Evolutionary conservation across 176 grass and related monocot genomes (phyloP), one percentile per base, ranked within the genome.

Genomic region (Aegilops tauschii): DNA sequence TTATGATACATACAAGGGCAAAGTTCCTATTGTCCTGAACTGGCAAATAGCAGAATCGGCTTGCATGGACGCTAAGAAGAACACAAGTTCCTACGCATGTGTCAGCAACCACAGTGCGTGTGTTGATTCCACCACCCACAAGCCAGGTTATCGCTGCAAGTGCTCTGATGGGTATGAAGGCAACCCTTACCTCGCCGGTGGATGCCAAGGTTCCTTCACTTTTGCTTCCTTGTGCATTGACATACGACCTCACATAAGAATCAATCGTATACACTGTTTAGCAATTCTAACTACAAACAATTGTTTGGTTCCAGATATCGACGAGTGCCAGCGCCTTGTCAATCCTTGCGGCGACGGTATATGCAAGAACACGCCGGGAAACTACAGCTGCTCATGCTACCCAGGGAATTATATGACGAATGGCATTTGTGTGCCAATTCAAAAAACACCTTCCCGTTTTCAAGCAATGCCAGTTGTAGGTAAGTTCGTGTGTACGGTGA

Each of bases 121-220:
- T 25, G 1, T 23, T 1, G 0, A 89, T 39, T 42, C 34, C 18
- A 9, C 36, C 35, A 20, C 65, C 32, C 8, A 10, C 12, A 1
- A 73, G 56, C 18, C 31, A 25, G 23, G 87, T 3, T 67, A 85
- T 25, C 54, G 4, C 59, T 89, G 87, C 44, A 76, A 6, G 0
- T 89, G 87, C 58, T 50, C n/a, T 2, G 0, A 34, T 0, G 87
- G 82, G 1, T 89, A 80, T 1, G 5, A 79, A 72, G 87, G 87
- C 63, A 89, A 89, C 20, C 87, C 87, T 2, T 89, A 89, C 52
- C 0, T 89, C 23, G 30, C 6, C 1, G 17, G 10, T 23, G 87
- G 87, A 67, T 89, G 82, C 76, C 25, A 1, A 21, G 87, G 87
- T 89, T 69, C 56, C 23, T 21, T 14, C 28, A 4, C 69, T 21